Conservation (phyloP, 2,329 filamentous ascomycete genomes). For the Ascomycota sp. region DNA sequence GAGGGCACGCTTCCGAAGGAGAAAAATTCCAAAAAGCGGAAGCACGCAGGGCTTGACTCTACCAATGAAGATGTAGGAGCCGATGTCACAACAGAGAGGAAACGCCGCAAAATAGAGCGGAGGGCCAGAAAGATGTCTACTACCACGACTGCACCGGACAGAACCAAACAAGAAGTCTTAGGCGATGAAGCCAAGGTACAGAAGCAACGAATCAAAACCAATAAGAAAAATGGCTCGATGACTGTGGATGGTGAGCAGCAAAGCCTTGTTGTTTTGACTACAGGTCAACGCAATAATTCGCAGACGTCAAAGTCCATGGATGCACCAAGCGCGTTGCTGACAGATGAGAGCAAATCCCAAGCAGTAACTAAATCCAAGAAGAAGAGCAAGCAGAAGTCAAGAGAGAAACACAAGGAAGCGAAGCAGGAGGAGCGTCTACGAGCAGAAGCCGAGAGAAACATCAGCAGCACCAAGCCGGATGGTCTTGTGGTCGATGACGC, state of each 20-base stretch:
- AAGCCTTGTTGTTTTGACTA: no score
- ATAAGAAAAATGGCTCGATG: slow-evolving; percentile 14
- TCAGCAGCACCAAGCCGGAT: slow-evolving; percentile 6
- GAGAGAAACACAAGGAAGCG: slow-evolving; percentile 21
- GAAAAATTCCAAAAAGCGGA: slow-evolving; percentile 29
- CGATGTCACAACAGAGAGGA: slow-evolving; percentile 16
- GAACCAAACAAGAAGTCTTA: slow-evolving; percentile 4
- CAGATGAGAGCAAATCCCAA: no score
- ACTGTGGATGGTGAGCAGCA: neutral
- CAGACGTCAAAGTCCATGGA: no score
- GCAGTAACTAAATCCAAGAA: slow-evolving; percentile 2
- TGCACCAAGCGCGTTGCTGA: no score
- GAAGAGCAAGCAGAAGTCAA: slow-evolving; percentile 13
- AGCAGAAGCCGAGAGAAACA: slow-evolving; percentile 19
- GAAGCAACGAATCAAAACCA: slow-evolving; percentile 13
- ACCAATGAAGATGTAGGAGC: slow-evolving; percentile 6
- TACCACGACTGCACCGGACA: slow-evolving; percentile 5
- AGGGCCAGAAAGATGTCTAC: slow-evolving; percentile 10
- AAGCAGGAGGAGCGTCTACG: slow-evolving; percentile 29
- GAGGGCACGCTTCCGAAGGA: slow-evolving; percentile 14
- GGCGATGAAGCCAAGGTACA: slow-evolving; percentile 2
- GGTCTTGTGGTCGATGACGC: no score
- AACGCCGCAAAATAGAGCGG: slow-evolving; percentile 15
- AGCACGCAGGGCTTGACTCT: slow-evolving; percentile 20
- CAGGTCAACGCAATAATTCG: no score